Evolutionary conservation across 345 rosid genomes (phyloP).

Genomic region (Conringia planisiliqua): DNA sequence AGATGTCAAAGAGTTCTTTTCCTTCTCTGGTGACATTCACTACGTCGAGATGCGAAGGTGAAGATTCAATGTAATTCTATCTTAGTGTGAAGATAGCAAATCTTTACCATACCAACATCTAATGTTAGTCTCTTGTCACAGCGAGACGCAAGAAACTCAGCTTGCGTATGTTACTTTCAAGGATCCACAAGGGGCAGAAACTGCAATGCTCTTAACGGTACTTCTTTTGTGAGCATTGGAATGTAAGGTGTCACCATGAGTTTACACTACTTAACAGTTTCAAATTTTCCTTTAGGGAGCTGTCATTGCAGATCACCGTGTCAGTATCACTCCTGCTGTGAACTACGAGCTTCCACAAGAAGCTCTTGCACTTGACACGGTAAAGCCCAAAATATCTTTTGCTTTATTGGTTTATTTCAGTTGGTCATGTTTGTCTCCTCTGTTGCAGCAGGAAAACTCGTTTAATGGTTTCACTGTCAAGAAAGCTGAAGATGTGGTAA

Average conservation of each 20-base stretch:
- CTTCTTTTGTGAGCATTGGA: background rate
- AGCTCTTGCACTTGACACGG: constrained; percentile 47
- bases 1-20: constrained; percentile 74
- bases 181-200: constrained; percentile 86
- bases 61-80: background rate
- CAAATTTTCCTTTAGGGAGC: constrained; percentile 53
- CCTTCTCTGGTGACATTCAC: constrained; percentile 75
- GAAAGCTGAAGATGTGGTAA: constrained; percentile 88
- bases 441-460: constrained; percentile 41
- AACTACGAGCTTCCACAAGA: constrained; percentile 79
- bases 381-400: constrained; percentile 20
- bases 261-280: background rate
- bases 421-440: background rate
- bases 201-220: constrained; percentile 90
- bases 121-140: constrained; percentile 30
- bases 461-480: constrained; percentile 58
- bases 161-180: constrained; percentile 75
- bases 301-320: constrained; percentile 73
- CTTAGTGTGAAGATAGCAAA: background rate
- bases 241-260: background rate
- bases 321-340: constrained; percentile 56
- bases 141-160: constrained; percentile 64
- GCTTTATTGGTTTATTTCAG: background rate
- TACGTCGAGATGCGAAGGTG: constrained; percentile 71
- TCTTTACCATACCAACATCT: background rate